Percentiles rank a stretch among this genome's conserved stretches.
These are phyloP conservation scores for Boechera stricta DNA, from an alignment of 345 rosid genomes.

Conservation along the genomic window DNA sequence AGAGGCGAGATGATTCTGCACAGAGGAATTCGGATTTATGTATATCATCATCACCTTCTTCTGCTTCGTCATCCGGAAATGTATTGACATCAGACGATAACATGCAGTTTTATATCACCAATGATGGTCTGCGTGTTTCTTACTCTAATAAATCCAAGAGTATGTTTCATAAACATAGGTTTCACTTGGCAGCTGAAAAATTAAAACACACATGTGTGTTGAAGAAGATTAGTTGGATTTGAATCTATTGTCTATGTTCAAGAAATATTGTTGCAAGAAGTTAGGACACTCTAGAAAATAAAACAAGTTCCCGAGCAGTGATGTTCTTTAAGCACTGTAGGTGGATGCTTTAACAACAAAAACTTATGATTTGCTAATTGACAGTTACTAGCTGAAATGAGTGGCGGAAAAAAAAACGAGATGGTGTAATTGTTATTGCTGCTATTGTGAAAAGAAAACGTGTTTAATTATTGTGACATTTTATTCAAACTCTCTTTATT, in stretches of 20 bases:
- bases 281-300: no score
- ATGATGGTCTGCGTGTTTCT: background rate
- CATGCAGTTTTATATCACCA: conserved; percentile 2
- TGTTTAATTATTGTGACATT: no score
- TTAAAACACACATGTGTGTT: no score
- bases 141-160: background rate
- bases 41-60: background rate
- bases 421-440: conserved; percentile 67
- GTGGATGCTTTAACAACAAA: conserved; percentile 3
- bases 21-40: background rate
- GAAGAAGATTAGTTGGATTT: no score
- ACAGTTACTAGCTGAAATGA: conserved; percentile 14
- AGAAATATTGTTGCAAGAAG: no score
- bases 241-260: no score
- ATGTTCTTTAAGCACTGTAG: background rate
- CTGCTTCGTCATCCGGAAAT: background rate
- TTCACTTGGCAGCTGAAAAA: no score
- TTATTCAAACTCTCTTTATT: no score
- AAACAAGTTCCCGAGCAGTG: background rate
- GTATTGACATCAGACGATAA: background rate
- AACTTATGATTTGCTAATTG: background rate
- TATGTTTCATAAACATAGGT: no score
- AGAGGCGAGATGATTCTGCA: background rate
- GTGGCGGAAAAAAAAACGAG: conserved; percentile 66
- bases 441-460: no score